phyloP scores from a whole-genome alignment of 768 basidiomycete species.

The Mycena chlorophos region DNA sequence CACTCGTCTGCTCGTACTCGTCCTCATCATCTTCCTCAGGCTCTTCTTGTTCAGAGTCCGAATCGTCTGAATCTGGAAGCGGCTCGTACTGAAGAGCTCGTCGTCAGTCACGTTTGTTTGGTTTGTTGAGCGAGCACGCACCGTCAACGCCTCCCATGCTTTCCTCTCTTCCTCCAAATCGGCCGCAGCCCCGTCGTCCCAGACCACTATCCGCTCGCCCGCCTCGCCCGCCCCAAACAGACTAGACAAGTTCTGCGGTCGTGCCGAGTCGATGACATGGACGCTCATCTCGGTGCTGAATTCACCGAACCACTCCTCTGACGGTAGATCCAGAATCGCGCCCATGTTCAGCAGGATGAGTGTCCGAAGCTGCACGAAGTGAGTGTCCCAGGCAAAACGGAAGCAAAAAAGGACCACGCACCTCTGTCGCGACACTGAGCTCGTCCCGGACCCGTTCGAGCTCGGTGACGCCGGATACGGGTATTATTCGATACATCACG shows the following conservation, averaged over 20 bases:
- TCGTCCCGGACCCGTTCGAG: slow-evolving; percentile 55
- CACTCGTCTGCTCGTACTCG: slow-evolving; percentile 41
- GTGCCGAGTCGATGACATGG: slow-evolving; percentile 92
- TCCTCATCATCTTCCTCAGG: slow-evolving; percentile 41
- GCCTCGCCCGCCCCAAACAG: slow-evolving; percentile 73
- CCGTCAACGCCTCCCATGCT: slow-evolving; percentile 84
- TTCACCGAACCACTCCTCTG: slow-evolving; percentile 73
- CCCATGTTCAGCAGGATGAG: slow-evolving; percentile 93
- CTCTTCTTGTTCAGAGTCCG: slow-evolving; percentile 47
- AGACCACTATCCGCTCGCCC: slow-evolving; percentile 76
- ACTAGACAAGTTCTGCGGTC: slow-evolving; percentile 87
- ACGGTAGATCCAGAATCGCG: slow-evolving; percentile 78
- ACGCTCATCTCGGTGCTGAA: slow-evolving; percentile 64
- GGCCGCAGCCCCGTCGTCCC: slow-evolving; percentile 88
- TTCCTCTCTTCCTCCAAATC: slow-evolving; percentile 68
- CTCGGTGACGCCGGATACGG: slow-evolving; percentile 83
- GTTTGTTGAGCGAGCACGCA: slow-evolving; percentile 41
- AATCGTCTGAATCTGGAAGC: slow-evolving; percentile 65
- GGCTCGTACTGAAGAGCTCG: slow-evolving; percentile 77
- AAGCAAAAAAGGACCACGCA: slow-evolving; percentile 4
- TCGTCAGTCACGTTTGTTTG: no score
- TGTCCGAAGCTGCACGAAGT: slow-evolving; percentile 66
- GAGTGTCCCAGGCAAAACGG: not conserved
- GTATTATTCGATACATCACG: slow-evolving; percentile 85
- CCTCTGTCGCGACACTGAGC: slow-evolving; percentile 25